Conservation (phyloP, 805 yeast genomes). For the Wickerhamomyces queroliae region DNA sequence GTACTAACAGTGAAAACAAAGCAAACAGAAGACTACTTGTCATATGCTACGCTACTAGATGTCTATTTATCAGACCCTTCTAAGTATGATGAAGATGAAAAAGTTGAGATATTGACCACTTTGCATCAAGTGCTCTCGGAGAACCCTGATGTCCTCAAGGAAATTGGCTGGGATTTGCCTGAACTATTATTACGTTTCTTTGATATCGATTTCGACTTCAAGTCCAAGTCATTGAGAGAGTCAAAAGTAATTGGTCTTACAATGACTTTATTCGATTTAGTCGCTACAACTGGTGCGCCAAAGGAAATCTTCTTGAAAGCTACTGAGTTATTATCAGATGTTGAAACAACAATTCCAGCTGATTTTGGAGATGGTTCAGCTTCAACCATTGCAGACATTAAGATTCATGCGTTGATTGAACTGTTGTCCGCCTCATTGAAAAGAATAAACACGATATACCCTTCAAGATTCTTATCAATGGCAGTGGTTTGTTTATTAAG, state of each 20-base stretch:
- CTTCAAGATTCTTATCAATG: conserved; percentile 75
- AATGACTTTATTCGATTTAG: conserved; percentile 49
- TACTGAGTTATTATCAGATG: conserved; percentile 52
- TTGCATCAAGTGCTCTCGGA: conserved; percentile 38
- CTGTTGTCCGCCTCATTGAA: conserved; percentile 52
- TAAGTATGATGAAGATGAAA: conserved; percentile 43
- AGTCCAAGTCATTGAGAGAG: conserved; percentile 31
- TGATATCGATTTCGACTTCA: conserved; percentile 31
- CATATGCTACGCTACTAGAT: conserved; percentile 71
- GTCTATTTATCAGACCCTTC: conserved; percentile 45
- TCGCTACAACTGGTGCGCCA: conserved; percentile 70
- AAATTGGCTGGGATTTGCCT: conserved; percentile 93
- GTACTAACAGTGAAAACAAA: too few species aligned
- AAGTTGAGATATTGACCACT: conserved; percentile 38
- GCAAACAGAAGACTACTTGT: conserved; percentile 54
- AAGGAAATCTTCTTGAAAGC: conserved; percentile 71
- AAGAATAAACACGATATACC: conserved; percentile 62
- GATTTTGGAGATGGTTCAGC: conserved; percentile 3
- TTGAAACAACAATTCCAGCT: conserved; percentile 19
- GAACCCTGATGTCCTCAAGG: conserved; percentile 46
- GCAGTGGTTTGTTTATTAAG: conserved; percentile 54
- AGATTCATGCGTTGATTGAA: conserved; percentile 64
- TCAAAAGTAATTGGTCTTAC: conserved; percentile 15
- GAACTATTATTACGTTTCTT: conserved; percentile 52
- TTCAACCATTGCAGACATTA: conserved; percentile 29